A percentile compares a stretch with the other conserved stretches of the same genome.
These are phyloP conservation scores for Knoxdaviesia proteae DNA, from an alignment of 2,329 filamentous ascomycete species.

Conservation along the genomic window DNA sequence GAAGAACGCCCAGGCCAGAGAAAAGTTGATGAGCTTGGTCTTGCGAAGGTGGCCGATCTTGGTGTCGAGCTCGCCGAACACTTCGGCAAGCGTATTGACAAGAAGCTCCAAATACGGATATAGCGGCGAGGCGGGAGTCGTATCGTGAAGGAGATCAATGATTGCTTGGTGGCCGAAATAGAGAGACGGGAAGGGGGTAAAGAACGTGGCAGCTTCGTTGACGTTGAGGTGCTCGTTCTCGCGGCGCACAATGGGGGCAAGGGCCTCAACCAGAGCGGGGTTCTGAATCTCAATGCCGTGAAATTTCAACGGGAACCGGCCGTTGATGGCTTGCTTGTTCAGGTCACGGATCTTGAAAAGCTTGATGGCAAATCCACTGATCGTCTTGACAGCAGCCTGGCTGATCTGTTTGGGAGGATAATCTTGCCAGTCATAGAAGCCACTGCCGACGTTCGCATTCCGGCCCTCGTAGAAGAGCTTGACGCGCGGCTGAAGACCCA, in stretches of 20 bases:
- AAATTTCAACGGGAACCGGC: constrained; percentile 17
- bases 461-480: constrained; percentile 20
- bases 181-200: constrained; percentile 18
- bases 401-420: constrained; percentile 20
- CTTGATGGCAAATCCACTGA: constrained; percentile 21
- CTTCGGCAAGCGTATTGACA: constrained; percentile 18
- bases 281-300: constrained; percentile 22
- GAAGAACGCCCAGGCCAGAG: constrained; percentile 23
- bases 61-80: constrained; percentile 18
- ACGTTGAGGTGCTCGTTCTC: constrained; percentile 18
- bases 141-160: constrained; percentile 11
- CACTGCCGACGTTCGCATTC: constrained; percentile 5
- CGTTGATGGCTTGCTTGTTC: constrained; percentile 17
- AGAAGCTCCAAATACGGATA: constrained; percentile 19
- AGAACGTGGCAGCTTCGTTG: constrained; percentile 16
- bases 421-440: constrained; percentile 16
- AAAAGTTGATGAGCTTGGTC: constrained; percentile 18
- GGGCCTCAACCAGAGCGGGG: constrained; percentile 16
- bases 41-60: constrained; percentile 16
- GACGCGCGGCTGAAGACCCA: constrained; percentile 12
- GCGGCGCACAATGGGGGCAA: constrained; percentile 21
- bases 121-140: constrained; percentile 10
- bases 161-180: constrained; percentile 25
- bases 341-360: constrained; percentile 24
- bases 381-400: constrained; percentile 14